A percentile compares a stretch with the other conserved stretches of the same genome.
Evolutionary conservation across 164 flowering plant species (phyloP).

Genomic region (Akebia trifoliata): DNA sequence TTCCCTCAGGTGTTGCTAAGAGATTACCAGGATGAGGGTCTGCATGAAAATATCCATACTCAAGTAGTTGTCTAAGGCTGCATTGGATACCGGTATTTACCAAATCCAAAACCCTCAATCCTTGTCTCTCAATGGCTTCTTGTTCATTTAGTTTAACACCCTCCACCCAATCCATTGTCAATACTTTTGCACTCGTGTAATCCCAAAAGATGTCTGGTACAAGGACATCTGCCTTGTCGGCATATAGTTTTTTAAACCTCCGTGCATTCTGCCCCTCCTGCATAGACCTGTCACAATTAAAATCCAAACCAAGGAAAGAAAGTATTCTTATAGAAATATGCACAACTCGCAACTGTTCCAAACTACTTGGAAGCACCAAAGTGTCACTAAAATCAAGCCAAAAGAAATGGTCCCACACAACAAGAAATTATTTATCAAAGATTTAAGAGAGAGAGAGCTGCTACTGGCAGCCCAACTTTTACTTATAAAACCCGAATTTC

Average conservation of each 20-base stretch:
- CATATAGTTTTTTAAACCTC: constrained; percentile 88
- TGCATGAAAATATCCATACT: constrained; percentile 95
- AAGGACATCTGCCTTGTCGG: constrained; percentile 81
- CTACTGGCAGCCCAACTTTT: too few species aligned
- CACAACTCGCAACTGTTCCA: background rate
- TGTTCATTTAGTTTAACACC: constrained; percentile 91
- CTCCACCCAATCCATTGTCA: constrained; percentile 97
- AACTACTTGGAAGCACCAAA: background rate
- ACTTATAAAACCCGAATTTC: too few species aligned
- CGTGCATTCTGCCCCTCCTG: constrained; percentile 98
- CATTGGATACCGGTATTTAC: constrained; percentile 94
- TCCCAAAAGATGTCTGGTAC: constrained; percentile 98
- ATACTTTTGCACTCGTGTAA: constrained; percentile 81
- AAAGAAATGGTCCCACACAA: background rate
- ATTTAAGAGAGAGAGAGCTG: background rate
- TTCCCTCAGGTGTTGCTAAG: constrained; percentile 92
- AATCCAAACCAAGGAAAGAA: constrained; percentile 33
- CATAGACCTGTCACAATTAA: constrained; percentile 63
- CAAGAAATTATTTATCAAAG: background rate
- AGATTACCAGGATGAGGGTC: constrained; percentile 99
- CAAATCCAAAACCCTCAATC: constrained; percentile 80
- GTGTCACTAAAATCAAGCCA: background rate
- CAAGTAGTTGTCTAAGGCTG: constrained; percentile 93
- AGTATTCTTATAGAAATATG: constrained; percentile 8
- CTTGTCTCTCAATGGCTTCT: constrained; percentile 81